Conservation (phyloP, 228 moss, liverwort and hornwort species). For the Sphagnum magellanicum region DNA sequence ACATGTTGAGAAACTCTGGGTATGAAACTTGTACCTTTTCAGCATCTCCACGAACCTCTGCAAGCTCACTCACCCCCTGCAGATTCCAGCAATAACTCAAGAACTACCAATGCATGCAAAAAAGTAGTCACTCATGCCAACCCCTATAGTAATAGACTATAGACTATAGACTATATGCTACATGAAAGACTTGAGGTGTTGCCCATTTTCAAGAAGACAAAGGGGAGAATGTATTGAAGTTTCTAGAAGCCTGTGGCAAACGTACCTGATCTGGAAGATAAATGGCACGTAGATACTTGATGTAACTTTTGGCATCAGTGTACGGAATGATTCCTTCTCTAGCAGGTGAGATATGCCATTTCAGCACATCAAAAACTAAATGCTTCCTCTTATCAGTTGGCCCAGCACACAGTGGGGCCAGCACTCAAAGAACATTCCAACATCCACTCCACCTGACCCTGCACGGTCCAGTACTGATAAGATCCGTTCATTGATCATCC, state of each 20-base stretch:
- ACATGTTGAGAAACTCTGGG: slow-evolving; percentile 78
- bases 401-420: slow-evolving; percentile 80
- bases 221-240: too few relatives aligned
- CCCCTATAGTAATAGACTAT: too few relatives aligned
- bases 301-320: slow-evolving; percentile 71
- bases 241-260: background rate
- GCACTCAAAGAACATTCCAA: slow-evolving; percentile 84
- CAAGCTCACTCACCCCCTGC: slow-evolving; percentile 69
- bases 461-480: slow-evolving; percentile 65
- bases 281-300: slow-evolving; percentile 75
- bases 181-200: too few relatives aligned
- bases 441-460: slow-evolving; percentile 64
- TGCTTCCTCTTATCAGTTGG: slow-evolving; percentile 72
- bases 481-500: slow-evolving; percentile 80
- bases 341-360: slow-evolving; percentile 57
- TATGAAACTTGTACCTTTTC: slow-evolving; percentile 83
- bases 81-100: background rate
- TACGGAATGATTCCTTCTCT: slow-evolving; percentile 76
- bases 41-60: slow-evolving; percentile 71
- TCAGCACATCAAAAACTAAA: slow-evolving; percentile 71
- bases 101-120: too few relatives aligned
- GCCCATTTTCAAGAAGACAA: too few relatives aligned
- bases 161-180: too few relatives aligned
- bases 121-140: too few relatives aligned
- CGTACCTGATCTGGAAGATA: slow-evolving; percentile 67